These are phyloP conservation scores for Multifurca ochricompacta DNA, from an alignment of 768 basidiomycete species.

Conservation along the genomic window DNA sequence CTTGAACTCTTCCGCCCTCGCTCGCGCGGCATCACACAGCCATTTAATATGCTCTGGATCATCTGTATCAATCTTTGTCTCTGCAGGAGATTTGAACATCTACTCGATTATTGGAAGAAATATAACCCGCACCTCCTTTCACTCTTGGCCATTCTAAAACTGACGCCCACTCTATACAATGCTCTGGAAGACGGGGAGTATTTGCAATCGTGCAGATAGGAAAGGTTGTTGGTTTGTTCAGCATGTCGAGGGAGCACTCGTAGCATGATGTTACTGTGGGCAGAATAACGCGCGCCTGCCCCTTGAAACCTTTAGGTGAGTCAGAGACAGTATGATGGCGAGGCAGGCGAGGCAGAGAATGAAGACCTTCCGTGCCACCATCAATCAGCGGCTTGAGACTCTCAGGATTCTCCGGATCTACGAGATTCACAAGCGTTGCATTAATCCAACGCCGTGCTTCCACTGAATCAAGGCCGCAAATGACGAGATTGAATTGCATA, in stretches of 20 bases:
- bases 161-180: constrained; percentile 99
- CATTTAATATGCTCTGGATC: constrained; percentile 95
- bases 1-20: constrained; percentile 87
- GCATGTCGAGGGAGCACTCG: constrained; percentile 96
- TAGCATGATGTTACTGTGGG: constrained; percentile 95
- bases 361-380: constrained; percentile 91
- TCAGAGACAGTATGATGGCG: neutral
- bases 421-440: constrained; percentile 90
- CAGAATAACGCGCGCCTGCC: constrained; percentile 94
- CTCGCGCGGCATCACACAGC: constrained; percentile 74
- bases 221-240: constrained; percentile 94
- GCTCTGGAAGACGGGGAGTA: constrained; percentile 94
- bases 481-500: constrained; percentile 92
- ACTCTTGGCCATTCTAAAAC: constrained; percentile 98
- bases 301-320: constrained; percentile 75
- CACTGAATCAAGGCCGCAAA: constrained; percentile 95
- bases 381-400: constrained; percentile 95
- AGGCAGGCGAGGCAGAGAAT: neutral
- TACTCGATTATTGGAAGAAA: neutral
- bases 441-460: constrained; percentile 99
- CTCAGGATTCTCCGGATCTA: constrained; percentile 88
- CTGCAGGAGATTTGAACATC: constrained; percentile 31
- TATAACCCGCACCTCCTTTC: constrained; percentile 58
- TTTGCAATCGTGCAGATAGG: constrained; percentile 99
- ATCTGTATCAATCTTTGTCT: constrained; percentile 95